These are phyloP conservation scores for Sugiyamaella pinicola DNA, from an alignment of 1,139 yeast genomes.

Conservation along the genomic window DNA sequence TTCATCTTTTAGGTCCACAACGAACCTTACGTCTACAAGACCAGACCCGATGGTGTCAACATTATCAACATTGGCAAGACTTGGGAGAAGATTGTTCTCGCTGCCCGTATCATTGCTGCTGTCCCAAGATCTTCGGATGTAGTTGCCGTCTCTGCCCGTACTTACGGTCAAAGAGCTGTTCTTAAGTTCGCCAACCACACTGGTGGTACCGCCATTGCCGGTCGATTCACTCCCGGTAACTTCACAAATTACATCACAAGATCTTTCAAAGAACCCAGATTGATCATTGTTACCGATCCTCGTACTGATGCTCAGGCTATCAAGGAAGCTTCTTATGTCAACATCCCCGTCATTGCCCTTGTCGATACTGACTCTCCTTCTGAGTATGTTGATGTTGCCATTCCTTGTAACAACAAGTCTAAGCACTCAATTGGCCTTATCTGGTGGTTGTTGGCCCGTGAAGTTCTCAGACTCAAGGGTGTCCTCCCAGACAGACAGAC, in stretches of 20 bases:
- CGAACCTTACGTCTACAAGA: slow-evolving; percentile 98
- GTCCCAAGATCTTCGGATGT: slow-evolving; percentile 98
- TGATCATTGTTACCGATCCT: slow-evolving; percentile 99
- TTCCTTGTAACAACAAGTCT: slow-evolving; percentile 99
- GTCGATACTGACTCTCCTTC: slow-evolving; percentile 99
- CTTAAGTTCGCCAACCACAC: slow-evolving; percentile 99
- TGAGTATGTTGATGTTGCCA: slow-evolving; percentile 98
- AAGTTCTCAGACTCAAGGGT: slow-evolving; percentile 99
- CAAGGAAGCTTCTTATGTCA: slow-evolving; percentile 99
- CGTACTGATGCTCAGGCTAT: slow-evolving; percentile 99
- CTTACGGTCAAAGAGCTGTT: slow-evolving; percentile 99
- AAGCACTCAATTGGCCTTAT: slow-evolving; percentile 99
- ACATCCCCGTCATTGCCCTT: slow-evolving; percentile 99
- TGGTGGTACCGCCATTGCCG: slow-evolving; percentile 99
- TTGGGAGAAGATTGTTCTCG: slow-evolving; percentile 99
- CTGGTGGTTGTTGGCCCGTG: slow-evolving; percentile 99
- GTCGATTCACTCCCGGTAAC: slow-evolving; percentile 99
- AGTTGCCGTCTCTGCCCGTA: slow-evolving; percentile 98
- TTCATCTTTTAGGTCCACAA: slow-evolving; percentile 86
- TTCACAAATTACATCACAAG: slow-evolving; percentile 99
- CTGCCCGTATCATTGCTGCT: slow-evolving; percentile 99
- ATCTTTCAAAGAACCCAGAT: slow-evolving; percentile 99
- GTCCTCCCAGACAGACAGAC: slow-evolving; percentile 95
- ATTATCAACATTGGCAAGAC: slow-evolving; percentile 98
- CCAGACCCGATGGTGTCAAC: slow-evolving; percentile 99